Evolutionary conservation across 2,329 filamentous ascomycete species (phyloP), one percentile per base, ranked within the genome.

Genomic region (Beauveria sp.): DNA sequence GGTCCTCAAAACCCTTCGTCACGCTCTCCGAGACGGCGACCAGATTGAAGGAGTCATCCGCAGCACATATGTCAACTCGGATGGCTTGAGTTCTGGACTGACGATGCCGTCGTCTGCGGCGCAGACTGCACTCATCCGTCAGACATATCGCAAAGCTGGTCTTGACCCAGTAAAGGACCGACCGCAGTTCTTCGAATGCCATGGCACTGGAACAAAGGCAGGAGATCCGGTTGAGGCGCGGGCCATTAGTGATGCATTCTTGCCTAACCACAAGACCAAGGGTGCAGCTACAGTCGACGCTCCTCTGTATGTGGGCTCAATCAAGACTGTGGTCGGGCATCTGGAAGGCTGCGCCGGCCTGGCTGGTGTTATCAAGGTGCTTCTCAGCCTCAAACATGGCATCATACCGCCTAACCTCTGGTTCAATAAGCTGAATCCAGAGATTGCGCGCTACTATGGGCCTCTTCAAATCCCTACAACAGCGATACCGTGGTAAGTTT

Each of bases 81-180:
- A 85, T 65, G 83, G 83, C 22, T 77, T 69, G 57, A 79, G 76
- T 0, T 79, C 78, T 0, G 81, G 81, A 2, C 80, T 85, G 50
- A 84, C 82, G 0, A 77, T 81, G 73, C 83, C 83, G 0, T 81
- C 71, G 48, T 72, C 69, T 0, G 69, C 69, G 3, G 77, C 79
- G 3, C 81, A 83, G 70, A 65, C 61, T 5, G 63, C 56, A 1
- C 63, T 73, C 3, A 75, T 74, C 53, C 53, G 66, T 55, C 61
- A 63, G 5, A 67, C 67, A 0, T 76, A 76, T 61, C 18, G 10
- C 0, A 50, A 62, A 14, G 63, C 66, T 16, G 67, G 67, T 4
- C 60, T 69, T 5, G 59, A 67, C 56, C 64, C 62, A 5, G 28
- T 30, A 34, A 64, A 65, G 2, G 67, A 71, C 14, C 83, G 50